Evolutionary conservation across 768 basidiomycete species (phyloP).

Genomic region (Ephemerocybe angulata): DNA sequence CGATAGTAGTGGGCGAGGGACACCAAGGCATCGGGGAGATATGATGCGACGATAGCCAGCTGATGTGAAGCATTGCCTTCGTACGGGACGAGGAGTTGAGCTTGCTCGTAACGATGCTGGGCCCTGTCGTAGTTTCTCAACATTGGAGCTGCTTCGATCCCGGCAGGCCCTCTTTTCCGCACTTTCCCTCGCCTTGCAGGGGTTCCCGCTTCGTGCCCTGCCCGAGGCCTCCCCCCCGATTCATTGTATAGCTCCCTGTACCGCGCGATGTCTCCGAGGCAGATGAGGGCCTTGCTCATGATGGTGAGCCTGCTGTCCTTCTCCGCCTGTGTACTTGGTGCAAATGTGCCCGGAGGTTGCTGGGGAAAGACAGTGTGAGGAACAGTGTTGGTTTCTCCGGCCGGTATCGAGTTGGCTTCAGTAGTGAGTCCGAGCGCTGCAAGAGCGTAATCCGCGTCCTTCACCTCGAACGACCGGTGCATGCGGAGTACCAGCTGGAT

Average conservation of each 20-base stretch:
- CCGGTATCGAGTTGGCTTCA: too few relatives aligned
- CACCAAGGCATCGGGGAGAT: slow-evolving; percentile 76
- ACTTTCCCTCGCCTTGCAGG: slow-evolving; percentile 40
- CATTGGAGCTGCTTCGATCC: slow-evolving; percentile 47
- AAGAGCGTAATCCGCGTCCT: slow-evolving; percentile 58
- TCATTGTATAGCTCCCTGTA: slow-evolving; percentile 92
- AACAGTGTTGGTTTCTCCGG: too few relatives aligned
- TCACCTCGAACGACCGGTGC: slow-evolving; percentile 66
- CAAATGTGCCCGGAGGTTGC: slow-evolving; percentile 41
- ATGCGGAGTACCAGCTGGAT: slow-evolving; percentile 72
- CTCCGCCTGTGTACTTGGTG: slow-evolving; percentile 45
- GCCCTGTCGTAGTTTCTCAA: slow-evolving; percentile 72
- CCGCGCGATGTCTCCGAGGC: slow-evolving; percentile 90
- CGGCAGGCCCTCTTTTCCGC: slow-evolving; percentile 40
- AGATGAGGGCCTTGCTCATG: slow-evolving; percentile 84
- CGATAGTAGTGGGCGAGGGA: slow-evolving; percentile 87
- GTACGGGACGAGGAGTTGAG: slow-evolving; percentile 73
- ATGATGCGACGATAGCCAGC: slow-evolving; percentile 87
- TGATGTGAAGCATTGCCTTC: slow-evolving; percentile 97
- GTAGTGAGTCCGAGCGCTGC: slow-evolving; percentile 49
- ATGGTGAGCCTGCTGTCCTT: slow-evolving; percentile 66
- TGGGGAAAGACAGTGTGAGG: slow-evolving; percentile 59
- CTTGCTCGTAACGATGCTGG: slow-evolving; percentile 80
- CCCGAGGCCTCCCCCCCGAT: slow-evolving; percentile 56
- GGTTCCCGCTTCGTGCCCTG: slow-evolving; percentile 61